A percentile compares a stretch with the other conserved stretches of the same genome.
Evolutionary conservation across 2,329 filamentous ascomycete genomes (phyloP).

Genomic region (Massarina eburnea): DNA sequence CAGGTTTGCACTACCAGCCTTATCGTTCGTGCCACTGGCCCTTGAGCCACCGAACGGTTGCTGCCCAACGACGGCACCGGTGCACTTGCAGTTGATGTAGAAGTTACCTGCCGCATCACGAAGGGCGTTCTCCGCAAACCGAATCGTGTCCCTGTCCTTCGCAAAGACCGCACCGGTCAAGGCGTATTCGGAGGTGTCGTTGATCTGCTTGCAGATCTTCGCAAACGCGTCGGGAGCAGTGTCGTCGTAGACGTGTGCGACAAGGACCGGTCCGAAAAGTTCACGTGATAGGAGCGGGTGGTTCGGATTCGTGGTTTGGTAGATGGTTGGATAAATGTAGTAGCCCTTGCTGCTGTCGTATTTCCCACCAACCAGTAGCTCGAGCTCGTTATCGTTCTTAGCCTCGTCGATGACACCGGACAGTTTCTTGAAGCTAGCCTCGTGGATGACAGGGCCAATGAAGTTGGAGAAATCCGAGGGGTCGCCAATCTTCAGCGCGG

Average conservation of each 20-base stretch:
- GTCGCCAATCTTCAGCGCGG: constrained; percentile 69
- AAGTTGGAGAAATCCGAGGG: constrained; percentile 75
- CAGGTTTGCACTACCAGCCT: constrained; percentile 57
- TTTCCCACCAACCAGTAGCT: constrained; percentile 73
- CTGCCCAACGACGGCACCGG: constrained; percentile 53
- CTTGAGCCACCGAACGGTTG: constrained; percentile 58
- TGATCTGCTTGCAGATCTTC: constrained; percentile 64
- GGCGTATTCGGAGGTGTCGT: constrained; percentile 73
- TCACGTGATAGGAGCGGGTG: constrained; percentile 77
- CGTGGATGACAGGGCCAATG: constrained; percentile 84
- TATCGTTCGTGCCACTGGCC: constrained; percentile 60
- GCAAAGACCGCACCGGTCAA: constrained; percentile 78
- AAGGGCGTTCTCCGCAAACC: constrained; percentile 69
- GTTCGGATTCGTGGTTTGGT: constrained; percentile 70
- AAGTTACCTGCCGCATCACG: constrained; percentile 79
- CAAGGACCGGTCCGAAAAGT: constrained; percentile 79
- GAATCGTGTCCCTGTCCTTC: constrained; percentile 64
- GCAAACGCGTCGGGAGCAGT: constrained; percentile 58
- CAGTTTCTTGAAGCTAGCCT: constrained; percentile 78
- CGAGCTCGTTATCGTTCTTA: constrained; percentile 72
- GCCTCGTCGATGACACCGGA: constrained; percentile 74
- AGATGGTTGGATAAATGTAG: constrained; percentile 83
- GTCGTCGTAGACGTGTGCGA: constrained; percentile 78
- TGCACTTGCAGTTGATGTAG: constrained; percentile 81
- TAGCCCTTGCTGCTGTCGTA: constrained; percentile 79